phyloP scores from a whole-genome alignment of 805 yeast genomes.

The Huiozyma naganishii region DNA sequence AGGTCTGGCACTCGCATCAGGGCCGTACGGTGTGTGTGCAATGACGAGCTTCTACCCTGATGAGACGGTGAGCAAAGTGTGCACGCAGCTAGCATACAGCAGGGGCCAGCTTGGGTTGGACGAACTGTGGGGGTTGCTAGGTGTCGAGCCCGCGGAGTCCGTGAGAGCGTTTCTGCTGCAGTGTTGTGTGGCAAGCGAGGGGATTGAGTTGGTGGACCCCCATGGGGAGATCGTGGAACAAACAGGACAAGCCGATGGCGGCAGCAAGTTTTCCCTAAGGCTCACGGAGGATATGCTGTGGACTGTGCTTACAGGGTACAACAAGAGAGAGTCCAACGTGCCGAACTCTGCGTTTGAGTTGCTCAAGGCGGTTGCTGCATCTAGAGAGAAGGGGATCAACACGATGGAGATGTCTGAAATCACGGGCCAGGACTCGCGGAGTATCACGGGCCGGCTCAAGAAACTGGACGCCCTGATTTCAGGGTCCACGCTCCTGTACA shows the following conservation, averaged over 20 bases:
- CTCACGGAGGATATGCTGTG: constrained; percentile 50
- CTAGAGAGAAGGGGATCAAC: constrained; percentile 46
- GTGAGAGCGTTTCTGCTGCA: constrained; percentile 14
- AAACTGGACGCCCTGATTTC: constrained; percentile 41
- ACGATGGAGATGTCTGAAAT: constrained; percentile 44
- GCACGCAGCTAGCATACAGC: constrained; percentile 23
- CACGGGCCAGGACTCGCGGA: constrained; percentile 62
- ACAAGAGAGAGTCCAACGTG: constrained; percentile 38
- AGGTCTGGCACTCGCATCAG: too few relatives aligned
- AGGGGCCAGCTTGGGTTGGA: constrained; percentile 17
- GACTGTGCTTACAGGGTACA: constrained; percentile 45
- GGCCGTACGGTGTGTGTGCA: too few relatives aligned
- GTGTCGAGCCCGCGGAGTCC: constrained; percentile 4
- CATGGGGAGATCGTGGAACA: background rate
- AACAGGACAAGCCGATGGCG: background rate
- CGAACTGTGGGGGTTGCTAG: constrained; percentile 12
- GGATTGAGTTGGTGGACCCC: background rate
- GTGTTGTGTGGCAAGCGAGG: constrained; percentile 9
- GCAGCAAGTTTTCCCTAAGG: constrained; percentile 13
- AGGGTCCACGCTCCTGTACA: constrained; percentile 29
- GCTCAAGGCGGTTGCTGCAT: constrained; percentile 47
- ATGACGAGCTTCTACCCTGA: constrained; percentile 12
- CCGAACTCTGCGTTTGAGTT: constrained; percentile 49
- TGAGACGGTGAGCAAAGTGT: constrained; percentile 20
- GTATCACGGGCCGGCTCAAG: constrained; percentile 53